Evolutionary conservation across 1,139 yeast species (phyloP), one percentile per base, ranked within the genome.

Genomic region (Keqinozyma sinolaborantium): DNA sequence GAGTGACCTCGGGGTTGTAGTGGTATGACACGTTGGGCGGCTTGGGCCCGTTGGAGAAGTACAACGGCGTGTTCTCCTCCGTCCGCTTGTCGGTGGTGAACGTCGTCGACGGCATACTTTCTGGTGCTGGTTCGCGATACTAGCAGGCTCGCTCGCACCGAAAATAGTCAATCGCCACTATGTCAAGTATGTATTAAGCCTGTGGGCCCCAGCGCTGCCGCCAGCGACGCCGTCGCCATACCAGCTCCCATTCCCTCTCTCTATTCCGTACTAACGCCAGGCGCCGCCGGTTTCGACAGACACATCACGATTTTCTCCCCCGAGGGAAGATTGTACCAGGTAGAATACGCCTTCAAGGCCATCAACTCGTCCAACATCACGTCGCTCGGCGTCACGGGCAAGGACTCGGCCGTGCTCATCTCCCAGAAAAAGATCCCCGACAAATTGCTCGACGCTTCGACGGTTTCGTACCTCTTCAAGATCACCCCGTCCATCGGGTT

Each of bases 251-350:
- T n/a, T n/a, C n/a, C n/a, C n/a, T n/a, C n/a, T n/a, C n/a, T n/a
- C n/a, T n/a, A n/a, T n/a, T 14, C 12, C 9, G 16, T 39, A 44
- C 49, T 44, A 46, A 48, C 49, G 38, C 33, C 56, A 62, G 78
- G 74, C 42, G 79, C 88, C 40, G 88, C 97, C 23, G 98, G 97
- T 35, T 92, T 90, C 60, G 98, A 92, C 67, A 84, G 98, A 70
- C 98, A 92, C 62, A 92, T 92, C 58, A 92, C 98, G 25, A 90
- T 92, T 53, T 92, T 92, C 69, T 90, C 97, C 29, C 98, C 98
- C 16, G 98, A 92, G 60, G 98, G 98, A 31, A 81, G 98, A 63
- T 73, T 92, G 44, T 92, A 85, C 64, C 98, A 92, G 65, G 98
- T 90, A 24, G 95, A 92, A 59, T 92, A 92, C 56, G 98, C 98